Base-by-base conservation (phyloP, 805 yeast genomes). In the Millerago galiae region DNA sequence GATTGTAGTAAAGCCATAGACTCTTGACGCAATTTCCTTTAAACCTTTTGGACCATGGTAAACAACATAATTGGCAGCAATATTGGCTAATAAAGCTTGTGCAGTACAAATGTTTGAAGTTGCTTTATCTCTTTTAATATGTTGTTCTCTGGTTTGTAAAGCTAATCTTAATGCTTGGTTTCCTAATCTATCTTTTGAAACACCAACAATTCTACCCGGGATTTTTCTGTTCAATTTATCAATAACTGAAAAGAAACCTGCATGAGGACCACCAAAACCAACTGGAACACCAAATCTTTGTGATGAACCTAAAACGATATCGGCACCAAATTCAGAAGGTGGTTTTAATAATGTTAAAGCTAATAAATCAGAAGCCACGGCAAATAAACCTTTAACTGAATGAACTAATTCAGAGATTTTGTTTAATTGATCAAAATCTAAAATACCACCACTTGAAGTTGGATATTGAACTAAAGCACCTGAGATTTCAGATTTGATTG, bases 201-300 rank as follows among this genome's bases (percentile, higher is more conserved):
- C 79, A 59, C 99, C 99, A 42, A 93, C 90, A 43, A 93, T 76
- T 68, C 99, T 77, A 35, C 99, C 99, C 2, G 99, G 99, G 62
- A 93, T 88, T 65, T 90, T 93, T 60, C 99, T 79, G 59, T 87
- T 86, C 53, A 83, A 72, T 43, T 79, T 74, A 46, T 80, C 77
- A n/a, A 78, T 73, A 33, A 91, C 95, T 8, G 98, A 87, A 55
- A 93, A 90, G 67, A 87, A 93, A 1, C 96, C 99, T 37, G 99
- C 98, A 63, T 93, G 99, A 4, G 99, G 99, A 16, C 99, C 99
- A 58, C 99, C 99, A 60, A 80, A 93, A 7, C 98, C 99, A 70
- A 91, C 77, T 42, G 99, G 98, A 32, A 91, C 97, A 57, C 99
- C 99, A 55, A 93, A 88, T 63, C 99, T 75, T 71, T 93, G 99